Base-by-base conservation (phyloP, 257 asterid species). In the Rauvolfia tetraphylla region DNA sequence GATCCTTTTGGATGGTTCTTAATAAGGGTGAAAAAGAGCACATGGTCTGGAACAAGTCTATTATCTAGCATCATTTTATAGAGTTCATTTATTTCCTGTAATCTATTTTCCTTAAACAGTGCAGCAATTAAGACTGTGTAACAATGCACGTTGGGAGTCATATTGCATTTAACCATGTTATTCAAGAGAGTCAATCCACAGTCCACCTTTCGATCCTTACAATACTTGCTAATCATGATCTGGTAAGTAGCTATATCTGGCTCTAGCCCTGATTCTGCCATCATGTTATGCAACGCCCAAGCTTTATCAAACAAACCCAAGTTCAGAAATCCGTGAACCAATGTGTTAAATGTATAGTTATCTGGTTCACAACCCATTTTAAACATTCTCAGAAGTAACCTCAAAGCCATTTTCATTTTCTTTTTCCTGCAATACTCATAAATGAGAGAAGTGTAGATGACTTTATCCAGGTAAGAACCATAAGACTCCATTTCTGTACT, bases 321-420 rank as follows among this genome's bases (percentile, higher is more conserved):
- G 46, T 81, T 87, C 20, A 85, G 57, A 75, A 87, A 88, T 71
- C 96, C 93, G 15, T 85, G 80, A 63, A 90, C 77, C 76, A 88
- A 79, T 5, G 93, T 87, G 71, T 85, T 85, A 70, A 80, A 90
- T 33, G 88, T 85, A 73, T 83, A 87, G 38, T 76, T 83, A 84
- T 90, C 93, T 0, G 85, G 89, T 73, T 79, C 83, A 76, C 84
- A 85, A 1, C 88, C 89, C 85, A 83, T 62, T 80, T 90, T 85
- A 3, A 87, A 76, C 96, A 90, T 87, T 80, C 85, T 88, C 63
- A 85, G 62, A 77, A 83, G 83, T 84, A 88, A 59, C 72, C 89
- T 88, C 90, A 84, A 85, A 44, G 93, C 91, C 89, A 85, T 85
- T 82, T 83, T 83, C 88, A 90, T 82, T 80, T 88, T 85, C 83